Percentiles rank a stretch among this genome's conserved stretches.
Conservation (phyloP, 345 rosid genomes). For the Aquilaria yunnanensis region DNA sequence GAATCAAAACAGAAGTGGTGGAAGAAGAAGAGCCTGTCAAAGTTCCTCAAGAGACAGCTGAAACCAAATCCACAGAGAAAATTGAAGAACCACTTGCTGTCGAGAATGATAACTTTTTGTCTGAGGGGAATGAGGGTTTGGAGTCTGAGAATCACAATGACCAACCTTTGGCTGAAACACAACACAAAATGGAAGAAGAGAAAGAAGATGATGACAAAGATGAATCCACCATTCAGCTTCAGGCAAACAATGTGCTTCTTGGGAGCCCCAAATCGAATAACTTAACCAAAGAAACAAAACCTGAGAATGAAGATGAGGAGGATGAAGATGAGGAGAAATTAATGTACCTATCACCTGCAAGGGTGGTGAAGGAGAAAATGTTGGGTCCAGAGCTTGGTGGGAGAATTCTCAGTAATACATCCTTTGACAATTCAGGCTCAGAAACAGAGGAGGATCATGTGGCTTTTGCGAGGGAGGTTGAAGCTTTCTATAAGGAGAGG, state of each 20-base stretch:
- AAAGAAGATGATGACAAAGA: neutral
- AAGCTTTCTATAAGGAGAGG: constrained; percentile 40
- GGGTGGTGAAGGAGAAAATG: constrained; percentile 14
- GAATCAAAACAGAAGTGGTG: constrained; percentile 8
- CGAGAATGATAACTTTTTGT: constrained; percentile 3
- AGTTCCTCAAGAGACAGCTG: neutral
- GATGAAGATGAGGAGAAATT: constrained; percentile 8
- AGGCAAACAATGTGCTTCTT: neutral
- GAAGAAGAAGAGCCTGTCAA: neutral
- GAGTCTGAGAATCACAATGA: constrained; percentile 7
- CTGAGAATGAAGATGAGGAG: constrained; percentile 15
- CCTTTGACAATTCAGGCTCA: constrained; percentile 43
- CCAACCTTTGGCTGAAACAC: constrained; percentile 7
- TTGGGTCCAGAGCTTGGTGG: constrained; percentile 15
- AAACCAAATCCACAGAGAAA: neutral
- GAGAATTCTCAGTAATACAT: constrained; percentile 10
- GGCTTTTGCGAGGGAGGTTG: constrained; percentile 53
- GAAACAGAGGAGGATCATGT: constrained; percentile 46
- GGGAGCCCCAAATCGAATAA: constrained; percentile 5
- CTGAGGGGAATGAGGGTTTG: constrained; percentile 5
- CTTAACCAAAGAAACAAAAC: constrained; percentile 1
- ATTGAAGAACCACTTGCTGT: neutral
- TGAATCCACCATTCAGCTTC: neutral
- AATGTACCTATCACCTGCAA: constrained; percentile 17
- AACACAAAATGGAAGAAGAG: constrained; percentile 9